Base-by-base conservation (phyloP, 768 basidiomycete species). In the Lentinula aciculospora region DNA sequence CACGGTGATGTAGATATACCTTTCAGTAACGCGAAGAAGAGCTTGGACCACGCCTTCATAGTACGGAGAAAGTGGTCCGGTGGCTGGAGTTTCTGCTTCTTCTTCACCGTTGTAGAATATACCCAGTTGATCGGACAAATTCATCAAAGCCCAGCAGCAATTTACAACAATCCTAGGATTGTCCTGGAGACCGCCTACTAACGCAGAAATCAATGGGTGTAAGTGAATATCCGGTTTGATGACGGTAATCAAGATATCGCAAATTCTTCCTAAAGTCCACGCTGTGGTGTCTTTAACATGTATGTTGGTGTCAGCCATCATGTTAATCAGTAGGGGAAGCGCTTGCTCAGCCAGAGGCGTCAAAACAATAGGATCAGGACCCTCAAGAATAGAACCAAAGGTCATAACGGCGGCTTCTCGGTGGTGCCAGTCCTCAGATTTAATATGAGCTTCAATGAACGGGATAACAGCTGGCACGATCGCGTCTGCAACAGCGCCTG, bases 331-430 rank as follows among this genome's bases (percentile, higher is more conserved):
- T 39, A 95, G 86, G 4, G 93, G 93, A 12, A 99, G 80, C 1
- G 97, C 97, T 69, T 98, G 94, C 62, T 89, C 83, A 61, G 97
- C 94, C 44, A 99, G 86, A 32, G 94, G 93, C 21, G 85, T 88
- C 51, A 99, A 83, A 27, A 94, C 86, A 32, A 74, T 71, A 10
- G 94, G 89, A 67, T 98, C 94, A 3, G 97, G 97, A 1, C 97
- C 97, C 61, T 98, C 96, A 29, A 98, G 82, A 65, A 99, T 98
- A 0, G 93, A 95, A 44, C 96, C 96, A 65, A 98, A 99, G 19
- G 95, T 86, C 95, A 98, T 99, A 57, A 98, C 86, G 4, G 95
- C 96, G 0, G 97, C 97, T 70, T 99, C 97, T 40, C 97, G 92
- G 56, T 86, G 79, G 67, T 92, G 93, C 97, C 97, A 99, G 68